These are phyloP conservation scores for Hibiscus mutabilis DNA, from an alignment of 345 rosid genomes.

Conservation along the genomic window DNA sequence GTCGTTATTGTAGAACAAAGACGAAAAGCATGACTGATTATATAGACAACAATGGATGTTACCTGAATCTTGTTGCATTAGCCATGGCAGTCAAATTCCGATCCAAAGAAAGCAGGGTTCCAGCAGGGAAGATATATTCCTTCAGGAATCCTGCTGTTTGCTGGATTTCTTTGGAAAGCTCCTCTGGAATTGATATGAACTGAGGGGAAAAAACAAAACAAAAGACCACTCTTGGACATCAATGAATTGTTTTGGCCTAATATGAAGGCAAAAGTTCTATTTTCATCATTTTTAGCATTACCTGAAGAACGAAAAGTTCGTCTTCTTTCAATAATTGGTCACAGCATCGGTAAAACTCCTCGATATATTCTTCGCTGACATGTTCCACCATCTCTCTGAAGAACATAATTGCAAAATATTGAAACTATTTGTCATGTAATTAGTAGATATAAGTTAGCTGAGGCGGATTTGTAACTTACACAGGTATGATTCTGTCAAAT, in stretches of 20 bases:
- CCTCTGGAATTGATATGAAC: constrained; percentile 88
- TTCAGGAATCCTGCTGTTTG: constrained; percentile 76
- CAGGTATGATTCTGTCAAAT: constrained; percentile 75
- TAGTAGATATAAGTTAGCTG: background rate
- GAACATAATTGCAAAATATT: background rate
- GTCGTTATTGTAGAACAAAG: background rate
- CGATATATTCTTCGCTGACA: constrained; percentile 89
- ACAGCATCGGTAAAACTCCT: constrained; percentile 59
- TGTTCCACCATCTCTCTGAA: constrained; percentile 86
- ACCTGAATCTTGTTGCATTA: constrained; percentile 73
- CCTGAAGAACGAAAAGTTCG: constrained; percentile 79
- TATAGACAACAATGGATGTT: constrained; percentile 1
- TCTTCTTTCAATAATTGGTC: constrained; percentile 71
- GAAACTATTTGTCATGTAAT: background rate
- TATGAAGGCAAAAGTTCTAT: background rate
- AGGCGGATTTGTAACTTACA: constrained; percentile 23
- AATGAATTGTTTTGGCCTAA: background rate
- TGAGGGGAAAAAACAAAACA: constrained; percentile 11
- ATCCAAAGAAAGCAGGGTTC: constrained; percentile 65
- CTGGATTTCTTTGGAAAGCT: constrained; percentile 63
- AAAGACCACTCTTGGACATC: background rate
- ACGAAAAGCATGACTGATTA: background rate
- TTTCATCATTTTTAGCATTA: constrained; percentile 12
- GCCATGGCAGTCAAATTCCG: constrained; percentile 77
- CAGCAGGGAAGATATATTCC: constrained; percentile 93